Base-by-base conservation (phyloP, 148 eudicot species). In the Fagopyrum homotropicum region DNA sequence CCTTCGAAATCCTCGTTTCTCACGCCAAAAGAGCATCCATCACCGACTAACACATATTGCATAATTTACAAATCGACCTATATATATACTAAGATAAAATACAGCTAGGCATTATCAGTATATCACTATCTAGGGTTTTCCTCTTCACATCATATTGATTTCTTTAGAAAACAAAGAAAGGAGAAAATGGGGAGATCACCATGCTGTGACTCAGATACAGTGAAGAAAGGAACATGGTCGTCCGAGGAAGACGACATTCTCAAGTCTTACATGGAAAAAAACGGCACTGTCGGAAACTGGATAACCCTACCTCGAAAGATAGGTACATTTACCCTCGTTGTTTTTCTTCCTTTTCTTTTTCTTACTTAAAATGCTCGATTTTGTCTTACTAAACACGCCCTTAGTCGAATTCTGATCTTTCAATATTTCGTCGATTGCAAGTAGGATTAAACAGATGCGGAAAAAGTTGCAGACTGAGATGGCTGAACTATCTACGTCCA, bases 131-230 rank as follows among this genome's bases (percentile, higher is more conserved):
- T 35, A 35, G 40, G 40, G 40, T 35, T 35, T 35, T 35, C 40
- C 40, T 35, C 40, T 35, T 35, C 2, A 35, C 40, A 35, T 35
- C 40, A 35, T 35, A 35, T 35, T 35, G 40, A 30, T 30, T 30
- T 30, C 35, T 30, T 30, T 30, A 49, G 9, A 1, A 11, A 17
- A 4, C 10, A 29, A 50, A 17, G 70, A 52, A 12, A 51, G 44
- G 14, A 22, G 9, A 46, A 2, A 30, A 89, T 92, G 97, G 97
- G 97, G 43, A 83, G 85, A 83, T 80, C 85, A 69, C 85, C 85
- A 74, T 83, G 85, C 47, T 80, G 85, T 80, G 81, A 83, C 59
- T 77, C 77, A 77, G 85, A 80, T 30, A 80, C 77, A 52, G 85
- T 83, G 9, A 83, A 80, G 81, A 83, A 75, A 83, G 85, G 85